A percentile compares a stretch with the other conserved stretches of the same genome.
phyloP scores from a whole-genome alignment of 1,284 basidiomycete species.

The Wolfiporia cocos region DNA sequence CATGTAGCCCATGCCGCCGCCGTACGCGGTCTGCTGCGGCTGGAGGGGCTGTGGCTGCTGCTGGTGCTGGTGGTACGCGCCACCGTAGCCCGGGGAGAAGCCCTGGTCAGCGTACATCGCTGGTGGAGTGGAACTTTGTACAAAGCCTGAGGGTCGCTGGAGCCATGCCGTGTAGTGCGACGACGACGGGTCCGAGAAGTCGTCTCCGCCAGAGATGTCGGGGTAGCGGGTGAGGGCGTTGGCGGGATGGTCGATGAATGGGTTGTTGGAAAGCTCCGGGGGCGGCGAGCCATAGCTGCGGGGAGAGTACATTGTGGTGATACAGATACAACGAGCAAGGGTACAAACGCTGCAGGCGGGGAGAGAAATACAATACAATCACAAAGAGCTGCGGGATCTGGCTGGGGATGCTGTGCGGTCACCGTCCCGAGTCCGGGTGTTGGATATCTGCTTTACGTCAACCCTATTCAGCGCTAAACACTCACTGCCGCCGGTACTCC shows the following conservation, averaged over 20 bases:
- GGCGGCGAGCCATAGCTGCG: slow-evolving; percentile 22
- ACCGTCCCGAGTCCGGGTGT: no score
- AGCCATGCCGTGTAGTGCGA: slow-evolving; percentile 26
- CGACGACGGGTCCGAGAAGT: slow-evolving; percentile 10
- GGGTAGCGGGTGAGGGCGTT: slow-evolving; percentile 29
- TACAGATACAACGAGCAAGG: no score
- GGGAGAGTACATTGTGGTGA: slow-evolving; percentile 21
- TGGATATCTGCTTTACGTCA: no score
- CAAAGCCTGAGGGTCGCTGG: slow-evolving; percentile 14
- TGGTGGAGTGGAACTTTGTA: slow-evolving; percentile 10
- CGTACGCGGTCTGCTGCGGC: slow-evolving; percentile 17
- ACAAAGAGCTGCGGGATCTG: no score
- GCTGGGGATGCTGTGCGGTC: no score
- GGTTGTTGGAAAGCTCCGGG: slow-evolving; percentile 32
- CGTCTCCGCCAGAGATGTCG: slow-evolving; percentile 22
- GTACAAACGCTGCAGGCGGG: no score
- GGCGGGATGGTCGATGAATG: slow-evolving; percentile 31
- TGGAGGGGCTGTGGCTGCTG: slow-evolving; percentile 13
- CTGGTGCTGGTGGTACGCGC: slow-evolving; percentile 13
- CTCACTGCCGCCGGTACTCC: no score
- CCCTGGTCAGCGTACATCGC: slow-evolving; percentile 15
- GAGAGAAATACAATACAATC: no score
- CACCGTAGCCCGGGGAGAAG: slow-evolving; percentile 9
- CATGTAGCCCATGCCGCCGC: slow-evolving; percentile 15
- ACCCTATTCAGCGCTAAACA: no score